Evolutionary conservation across 345 rosid species (phyloP).

Genomic region (Aquilaria malaccensis): DNA sequence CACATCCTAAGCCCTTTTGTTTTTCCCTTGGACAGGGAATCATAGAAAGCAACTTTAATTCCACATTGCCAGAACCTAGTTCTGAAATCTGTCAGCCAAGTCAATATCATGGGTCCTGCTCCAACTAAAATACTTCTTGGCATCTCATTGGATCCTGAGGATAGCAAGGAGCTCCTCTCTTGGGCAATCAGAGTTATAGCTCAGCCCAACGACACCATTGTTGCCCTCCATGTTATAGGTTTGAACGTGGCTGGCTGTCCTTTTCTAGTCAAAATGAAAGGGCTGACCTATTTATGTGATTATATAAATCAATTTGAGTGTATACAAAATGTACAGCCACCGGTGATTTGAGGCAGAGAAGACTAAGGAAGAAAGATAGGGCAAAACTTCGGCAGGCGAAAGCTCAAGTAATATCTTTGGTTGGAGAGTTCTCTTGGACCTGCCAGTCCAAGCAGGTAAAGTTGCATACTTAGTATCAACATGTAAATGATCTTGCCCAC

Average conservation of each 20-base stretch:
- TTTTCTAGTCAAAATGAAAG: background rate
- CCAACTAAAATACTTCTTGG: conserved; percentile 65
- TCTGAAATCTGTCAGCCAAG: background rate
- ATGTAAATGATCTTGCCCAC: too few species aligned
- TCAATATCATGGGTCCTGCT: conserved; percentile 38
- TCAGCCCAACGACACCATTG: conserved; percentile 55
- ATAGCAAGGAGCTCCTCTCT: conserved; percentile 55
- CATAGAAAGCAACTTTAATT: too few species aligned
- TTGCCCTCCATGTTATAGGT: conserved; percentile 81
- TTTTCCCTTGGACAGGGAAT: too few species aligned
- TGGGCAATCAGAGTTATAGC: conserved; percentile 85
- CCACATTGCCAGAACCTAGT: background rate
- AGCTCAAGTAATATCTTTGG: conserved; percentile 79
- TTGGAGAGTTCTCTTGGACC: conserved; percentile 56
- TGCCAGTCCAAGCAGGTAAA: conserved; percentile 60
- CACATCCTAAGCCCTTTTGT: too few species aligned
- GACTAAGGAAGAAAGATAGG: conserved; percentile 27
- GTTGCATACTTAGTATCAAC: too few species aligned
- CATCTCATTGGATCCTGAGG: conserved; percentile 51
- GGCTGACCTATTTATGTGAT: background rate
- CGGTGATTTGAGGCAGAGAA: conserved; percentile 39
- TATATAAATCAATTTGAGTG: conserved; percentile 3
- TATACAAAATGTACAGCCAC: conserved; percentile 26
- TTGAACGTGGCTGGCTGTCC: conserved; percentile 5
- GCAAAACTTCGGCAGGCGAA: conserved; percentile 58